phyloP scores from a whole-genome alignment of 768 basidiomycete species.

The Paxillus ammoniavirescens region DNA sequence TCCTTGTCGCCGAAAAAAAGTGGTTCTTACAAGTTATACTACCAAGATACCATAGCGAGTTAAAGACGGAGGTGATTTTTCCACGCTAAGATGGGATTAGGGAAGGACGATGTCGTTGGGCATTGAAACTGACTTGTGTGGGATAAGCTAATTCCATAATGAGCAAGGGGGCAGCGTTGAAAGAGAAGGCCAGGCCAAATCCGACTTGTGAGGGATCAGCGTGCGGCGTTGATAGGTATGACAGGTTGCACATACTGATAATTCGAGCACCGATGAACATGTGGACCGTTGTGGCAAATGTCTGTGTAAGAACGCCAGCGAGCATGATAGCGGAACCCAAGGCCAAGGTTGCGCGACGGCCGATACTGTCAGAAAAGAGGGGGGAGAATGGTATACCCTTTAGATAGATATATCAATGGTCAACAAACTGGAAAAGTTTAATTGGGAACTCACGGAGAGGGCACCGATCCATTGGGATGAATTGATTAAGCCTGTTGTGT shows the following conservation, averaged over 20 bases:
- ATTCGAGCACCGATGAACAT: constrained; percentile 59
- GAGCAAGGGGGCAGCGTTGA: constrained; percentile 61
- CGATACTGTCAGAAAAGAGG: constrained; percentile 55
- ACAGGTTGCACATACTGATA: constrained; percentile 21
- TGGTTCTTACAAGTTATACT: constrained; percentile 48
- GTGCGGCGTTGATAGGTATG: neutral
- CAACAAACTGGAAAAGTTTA: neutral
- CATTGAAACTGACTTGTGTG: constrained; percentile 48
- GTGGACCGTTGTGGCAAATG: constrained; percentile 42
- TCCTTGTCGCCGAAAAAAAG: neutral
- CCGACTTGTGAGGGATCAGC: constrained; percentile 44
- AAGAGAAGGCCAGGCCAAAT: constrained; percentile 58
- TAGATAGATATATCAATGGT: neutral
- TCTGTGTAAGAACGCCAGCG: constrained; percentile 58
- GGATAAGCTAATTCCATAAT: constrained; percentile 70
- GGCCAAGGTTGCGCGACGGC: constrained; percentile 60
- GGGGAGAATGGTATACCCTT: constrained; percentile 65
- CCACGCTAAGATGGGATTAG: constrained; percentile 35
- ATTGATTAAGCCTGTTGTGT: constrained; percentile 56
- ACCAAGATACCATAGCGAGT: constrained; percentile 74
- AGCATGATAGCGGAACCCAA: constrained; percentile 64
- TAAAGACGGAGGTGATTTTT: constrained; percentile 63
- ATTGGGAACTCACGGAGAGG: constrained; percentile 36
- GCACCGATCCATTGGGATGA: constrained; percentile 64
- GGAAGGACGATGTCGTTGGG: neutral